phyloP scores from a whole-genome alignment of 164 flowering plant species.

The Piper longum region DNA sequence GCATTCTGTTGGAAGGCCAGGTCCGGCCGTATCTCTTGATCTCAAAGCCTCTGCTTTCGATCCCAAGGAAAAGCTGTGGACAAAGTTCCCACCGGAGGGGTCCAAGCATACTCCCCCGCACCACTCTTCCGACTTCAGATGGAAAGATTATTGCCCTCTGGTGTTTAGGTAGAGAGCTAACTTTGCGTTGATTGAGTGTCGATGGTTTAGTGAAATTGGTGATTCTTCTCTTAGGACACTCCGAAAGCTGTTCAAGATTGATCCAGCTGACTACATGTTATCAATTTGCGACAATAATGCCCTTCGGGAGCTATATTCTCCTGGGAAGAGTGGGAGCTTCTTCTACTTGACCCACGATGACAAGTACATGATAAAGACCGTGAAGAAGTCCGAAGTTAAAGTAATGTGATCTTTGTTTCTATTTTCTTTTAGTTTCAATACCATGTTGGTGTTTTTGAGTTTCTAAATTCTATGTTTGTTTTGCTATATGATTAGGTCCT shows the following conservation, averaged over 20 bases:
- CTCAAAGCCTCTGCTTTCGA: constrained; percentile 68
- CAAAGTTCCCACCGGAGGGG: constrained; percentile 73
- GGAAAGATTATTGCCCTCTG: constrained; percentile 87
- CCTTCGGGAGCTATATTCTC: constrained; percentile 90
- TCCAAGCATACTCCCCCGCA: constrained; percentile 80
- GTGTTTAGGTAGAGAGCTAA: constrained; percentile 54
- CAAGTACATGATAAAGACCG: constrained; percentile 77
- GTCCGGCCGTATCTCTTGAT: constrained; percentile 52
- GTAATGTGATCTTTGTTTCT: constrained; percentile 12
- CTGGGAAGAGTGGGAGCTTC: constrained; percentile 94
- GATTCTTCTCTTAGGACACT: constrained; percentile 30
- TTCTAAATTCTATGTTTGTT: neutral
- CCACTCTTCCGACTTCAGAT: constrained; percentile 61
- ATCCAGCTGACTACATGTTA: constrained; percentile 91
- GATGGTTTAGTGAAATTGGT: no score
- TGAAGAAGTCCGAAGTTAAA: constrained; percentile 79
- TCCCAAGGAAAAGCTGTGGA: constrained; percentile 78
- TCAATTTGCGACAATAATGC: constrained; percentile 92
- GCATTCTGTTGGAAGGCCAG: constrained; percentile 79
- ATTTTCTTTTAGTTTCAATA: neutral
- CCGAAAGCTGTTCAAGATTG: constrained; percentile 79
- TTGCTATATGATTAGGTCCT: constrained; percentile 34
- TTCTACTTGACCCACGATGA: constrained; percentile 82
- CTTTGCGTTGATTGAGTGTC: neutral
- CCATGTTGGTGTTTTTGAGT: neutral